These are phyloP conservation scores for Nematodospora anomalae DNA, from an alignment of 1,139 yeast species.

Conservation along the genomic window DNA sequence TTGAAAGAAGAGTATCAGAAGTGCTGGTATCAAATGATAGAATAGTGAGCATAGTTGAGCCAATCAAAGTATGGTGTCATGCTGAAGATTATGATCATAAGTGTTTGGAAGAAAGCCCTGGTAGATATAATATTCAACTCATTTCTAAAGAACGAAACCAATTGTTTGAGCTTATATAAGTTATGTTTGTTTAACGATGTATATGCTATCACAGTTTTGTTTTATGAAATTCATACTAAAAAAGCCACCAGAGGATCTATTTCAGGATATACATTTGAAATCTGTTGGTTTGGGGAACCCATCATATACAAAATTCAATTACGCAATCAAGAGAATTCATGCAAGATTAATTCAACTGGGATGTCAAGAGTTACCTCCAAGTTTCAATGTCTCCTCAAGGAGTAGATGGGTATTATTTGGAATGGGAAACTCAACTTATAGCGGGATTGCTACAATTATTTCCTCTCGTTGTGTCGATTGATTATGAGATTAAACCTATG, in stretches of 20 bases:
- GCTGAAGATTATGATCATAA: conserved; percentile 93
- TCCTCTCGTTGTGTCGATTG: conserved; percentile 11
- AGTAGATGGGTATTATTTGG: conserved; percentile 70
- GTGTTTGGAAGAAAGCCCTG: conserved; percentile 75
- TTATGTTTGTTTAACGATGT: neutral
- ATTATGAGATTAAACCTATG: conserved; percentile 19
- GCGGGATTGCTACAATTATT: conserved; percentile 27
- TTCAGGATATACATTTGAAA: conserved; percentile 63
- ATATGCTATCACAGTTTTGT: too few species aligned
- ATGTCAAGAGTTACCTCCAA: conserved; percentile 63
- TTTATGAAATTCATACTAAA: conserved; percentile 75
- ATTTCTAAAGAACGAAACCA: conserved; percentile 56
- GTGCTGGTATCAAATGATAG: conserved; percentile 42
- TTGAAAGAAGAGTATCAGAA: conserved; percentile 34
- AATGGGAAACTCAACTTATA: conserved; percentile 65
- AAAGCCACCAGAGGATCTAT: conserved; percentile 61
- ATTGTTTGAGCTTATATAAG: conserved; percentile 17
- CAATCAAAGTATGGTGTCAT: conserved; percentile 72
- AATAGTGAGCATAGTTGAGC: conserved; percentile 64
- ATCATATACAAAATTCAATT: conserved; percentile 82
- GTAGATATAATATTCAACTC: conserved; percentile 89
- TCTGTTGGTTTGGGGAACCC: conserved; percentile 96
- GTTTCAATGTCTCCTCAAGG: conserved; percentile 79
- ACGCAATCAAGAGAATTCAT: conserved; percentile 81
- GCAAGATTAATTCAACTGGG: conserved; percentile 79